phyloP scores from a whole-genome alignment of 2,329 filamentous ascomycete genomes.

The Xylariaceae sp. region DNA sequence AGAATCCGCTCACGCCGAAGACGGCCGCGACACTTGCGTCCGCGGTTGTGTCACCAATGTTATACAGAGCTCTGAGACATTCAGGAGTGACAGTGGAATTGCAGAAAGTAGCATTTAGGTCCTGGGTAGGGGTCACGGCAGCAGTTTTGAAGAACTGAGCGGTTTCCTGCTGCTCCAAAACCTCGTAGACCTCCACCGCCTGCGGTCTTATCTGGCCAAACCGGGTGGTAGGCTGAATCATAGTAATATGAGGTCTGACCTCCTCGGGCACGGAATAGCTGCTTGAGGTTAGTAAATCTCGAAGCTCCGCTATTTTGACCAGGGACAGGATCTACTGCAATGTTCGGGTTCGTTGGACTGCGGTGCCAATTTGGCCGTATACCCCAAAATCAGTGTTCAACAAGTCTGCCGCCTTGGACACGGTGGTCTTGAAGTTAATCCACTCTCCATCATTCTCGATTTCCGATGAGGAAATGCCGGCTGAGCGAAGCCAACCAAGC shows the following conservation, averaged over 20 bases:
- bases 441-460: constrained; percentile 52
- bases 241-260: constrained; percentile 57
- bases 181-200: constrained; percentile 43
- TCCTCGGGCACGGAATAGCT: constrained; percentile 64
- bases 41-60: constrained; percentile 44
- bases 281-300: constrained; percentile 12
- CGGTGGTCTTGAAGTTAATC: constrained; percentile 60
- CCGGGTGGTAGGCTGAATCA: constrained; percentile 67
- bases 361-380: constrained; percentile 51
- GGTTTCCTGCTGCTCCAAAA: constrained; percentile 33
- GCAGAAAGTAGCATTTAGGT: constrained; percentile 38
- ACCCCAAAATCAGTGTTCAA: constrained; percentile 60
- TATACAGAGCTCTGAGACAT: constrained; percentile 54
- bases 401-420: constrained; percentile 56
- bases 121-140: constrained; percentile 15
- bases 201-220: constrained; percentile 57
- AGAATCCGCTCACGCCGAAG: constrained; percentile 47
- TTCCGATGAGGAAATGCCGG: constrained; percentile 53
- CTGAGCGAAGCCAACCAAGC: constrained; percentile 56
- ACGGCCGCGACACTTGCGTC: constrained; percentile 40
- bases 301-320: constrained; percentile 1
- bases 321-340: constrained; percentile 31
- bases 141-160: constrained; percentile 16
- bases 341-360: constrained; percentile 52
- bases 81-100: constrained; percentile 47